phyloP scores from a whole-genome alignment of 495 filamentous ascomycete species.

The Hyaloscypha bicolor region DNA sequence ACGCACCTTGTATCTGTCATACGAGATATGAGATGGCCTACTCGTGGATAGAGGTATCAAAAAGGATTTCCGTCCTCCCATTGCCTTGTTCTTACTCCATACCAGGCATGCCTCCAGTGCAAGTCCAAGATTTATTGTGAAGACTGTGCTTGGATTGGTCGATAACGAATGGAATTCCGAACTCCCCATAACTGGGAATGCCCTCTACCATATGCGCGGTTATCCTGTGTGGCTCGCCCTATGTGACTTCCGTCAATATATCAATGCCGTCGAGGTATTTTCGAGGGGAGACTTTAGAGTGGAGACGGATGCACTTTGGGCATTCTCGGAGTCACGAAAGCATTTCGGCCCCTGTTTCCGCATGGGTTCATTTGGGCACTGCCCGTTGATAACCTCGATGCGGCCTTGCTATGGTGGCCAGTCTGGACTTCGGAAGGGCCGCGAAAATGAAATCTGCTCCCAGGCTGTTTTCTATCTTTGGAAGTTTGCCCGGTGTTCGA shows the following conservation, averaged over 20 bases:
- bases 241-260: neutral
- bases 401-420: neutral
- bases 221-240: neutral
- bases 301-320: neutral
- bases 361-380: neutral
- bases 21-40: neutral
- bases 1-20: neutral
- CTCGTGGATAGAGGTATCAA: neutral
- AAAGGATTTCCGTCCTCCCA: neutral
- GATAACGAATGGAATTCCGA: neutral
- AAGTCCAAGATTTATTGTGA: neutral
- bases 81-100: neutral
- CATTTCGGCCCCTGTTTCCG: neutral
- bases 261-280: neutral
- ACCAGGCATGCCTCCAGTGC: neutral
- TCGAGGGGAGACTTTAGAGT: neutral
- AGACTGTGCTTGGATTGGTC: neutral
- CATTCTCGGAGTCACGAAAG: neutral
- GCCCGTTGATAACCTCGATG: neutral
- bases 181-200: neutral
- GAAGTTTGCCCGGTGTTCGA: neutral
- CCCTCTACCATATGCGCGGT: neutral
- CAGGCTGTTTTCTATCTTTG: too few relatives aligned
- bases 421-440: neutral
- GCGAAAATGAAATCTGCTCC: neutral